Evolutionary conservation across 1,284 basidiomycete genomes (phyloP).

Genomic region (Cutaneotrichosporon sp.): DNA sequence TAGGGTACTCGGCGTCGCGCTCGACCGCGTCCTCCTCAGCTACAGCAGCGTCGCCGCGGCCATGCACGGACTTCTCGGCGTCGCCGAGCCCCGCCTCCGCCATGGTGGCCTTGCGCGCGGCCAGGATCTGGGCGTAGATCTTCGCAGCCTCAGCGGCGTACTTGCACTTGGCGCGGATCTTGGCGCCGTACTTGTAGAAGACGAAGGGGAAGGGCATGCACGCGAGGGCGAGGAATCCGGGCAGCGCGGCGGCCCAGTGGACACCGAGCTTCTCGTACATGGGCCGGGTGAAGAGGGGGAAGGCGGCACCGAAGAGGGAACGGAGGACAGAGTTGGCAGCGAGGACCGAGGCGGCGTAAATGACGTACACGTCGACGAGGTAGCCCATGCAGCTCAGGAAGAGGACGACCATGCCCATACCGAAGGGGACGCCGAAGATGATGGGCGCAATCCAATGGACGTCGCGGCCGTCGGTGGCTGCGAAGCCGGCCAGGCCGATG

Average conservation of each 20-base stretch:
- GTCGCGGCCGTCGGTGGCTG: conserved; percentile 42
- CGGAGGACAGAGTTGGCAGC: conserved; percentile 67
- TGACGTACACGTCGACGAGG: conserved; percentile 60
- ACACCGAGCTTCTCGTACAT: conserved; percentile 56
- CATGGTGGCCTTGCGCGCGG: conserved; percentile 27
- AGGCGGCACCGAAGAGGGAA: conserved; percentile 60
- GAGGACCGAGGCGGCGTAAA: conserved; percentile 56
- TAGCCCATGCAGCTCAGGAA: conserved; percentile 59
- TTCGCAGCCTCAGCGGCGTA: conserved; percentile 41
- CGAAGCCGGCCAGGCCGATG: conserved; percentile 48
- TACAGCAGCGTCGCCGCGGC: neutral
- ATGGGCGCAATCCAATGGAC: conserved; percentile 56
- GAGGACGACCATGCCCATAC: conserved; percentile 58
- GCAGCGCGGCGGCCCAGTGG: conserved; percentile 62
- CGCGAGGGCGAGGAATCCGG: conserved; percentile 57
- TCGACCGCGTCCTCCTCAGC: neutral
- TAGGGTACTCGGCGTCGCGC: conserved; percentile 3
- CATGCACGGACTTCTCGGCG: conserved; percentile 11
- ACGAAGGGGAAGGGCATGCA: conserved; percentile 57
- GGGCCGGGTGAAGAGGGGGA: conserved; percentile 56
- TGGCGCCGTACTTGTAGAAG: conserved; percentile 55
- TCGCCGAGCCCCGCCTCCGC: conserved; percentile 8
- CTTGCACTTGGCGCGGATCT: conserved; percentile 57
- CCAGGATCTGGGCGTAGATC: conserved; percentile 39
- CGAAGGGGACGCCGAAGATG: conserved; percentile 60